Conservation (phyloP, 1,284 basidiomycete genomes). For the Cutaneotrichosporon cutaneum region DNA sequence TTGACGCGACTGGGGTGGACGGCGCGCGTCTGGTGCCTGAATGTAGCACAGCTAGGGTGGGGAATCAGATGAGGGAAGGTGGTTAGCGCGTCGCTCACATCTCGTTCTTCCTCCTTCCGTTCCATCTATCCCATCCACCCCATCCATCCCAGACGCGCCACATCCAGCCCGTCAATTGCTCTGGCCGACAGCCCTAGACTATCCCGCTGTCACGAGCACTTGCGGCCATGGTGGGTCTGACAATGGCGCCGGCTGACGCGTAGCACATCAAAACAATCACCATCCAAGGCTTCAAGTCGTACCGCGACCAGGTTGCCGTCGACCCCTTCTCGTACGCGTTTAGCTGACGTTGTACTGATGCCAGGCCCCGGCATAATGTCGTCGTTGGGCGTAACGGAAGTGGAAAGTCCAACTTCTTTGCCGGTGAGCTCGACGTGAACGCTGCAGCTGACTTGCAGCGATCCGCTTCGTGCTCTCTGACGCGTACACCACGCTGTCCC, state of each 20-base stretch:
- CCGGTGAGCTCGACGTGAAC: slow-evolving; percentile 57
- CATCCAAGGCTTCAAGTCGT: slow-evolving; percentile 95
- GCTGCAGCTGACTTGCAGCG: slow-evolving; percentile 56
- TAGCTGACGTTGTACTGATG: slow-evolving; percentile 31
- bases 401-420: slow-evolving; percentile 96
- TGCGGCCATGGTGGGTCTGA: neutral
- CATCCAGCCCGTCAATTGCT: neutral
- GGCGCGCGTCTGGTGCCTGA: slow-evolving; percentile 12
- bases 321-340: slow-evolving; percentile 8
- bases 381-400: slow-evolving; percentile 93
- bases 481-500: slow-evolving; percentile 91
- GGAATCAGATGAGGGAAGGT: neutral
- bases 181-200: neutral
- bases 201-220: neutral
- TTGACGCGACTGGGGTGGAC: slow-evolving; percentile 10
- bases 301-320: slow-evolving; percentile 60
- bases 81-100: slow-evolving; percentile 1
- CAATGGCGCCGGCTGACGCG: neutral
- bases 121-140: slow-evolving; percentile 1
- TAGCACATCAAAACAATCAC: slow-evolving; percentile 89
- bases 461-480: slow-evolving; percentile 97
- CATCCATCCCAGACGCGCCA: neutral
- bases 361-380: slow-evolving; percentile 82
- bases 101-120: neutral
- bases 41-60: neutral